Conservation (phyloP, 306 rosid species). For the Erythrophleum fordii region DNA sequence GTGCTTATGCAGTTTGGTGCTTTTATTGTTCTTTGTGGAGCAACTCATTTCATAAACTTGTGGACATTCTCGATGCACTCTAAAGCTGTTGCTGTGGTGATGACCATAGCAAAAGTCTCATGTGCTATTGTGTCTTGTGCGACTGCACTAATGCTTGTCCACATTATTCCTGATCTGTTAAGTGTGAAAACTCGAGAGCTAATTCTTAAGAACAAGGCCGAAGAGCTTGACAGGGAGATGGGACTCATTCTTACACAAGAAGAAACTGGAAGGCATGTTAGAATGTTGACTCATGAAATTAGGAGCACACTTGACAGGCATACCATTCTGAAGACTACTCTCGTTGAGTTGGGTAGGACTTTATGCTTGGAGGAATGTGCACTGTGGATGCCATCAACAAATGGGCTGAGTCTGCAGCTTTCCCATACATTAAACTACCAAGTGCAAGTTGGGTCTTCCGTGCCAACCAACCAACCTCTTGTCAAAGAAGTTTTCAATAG, state of each 20-base stretch:
- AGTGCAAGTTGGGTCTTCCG: conserved; percentile 73
- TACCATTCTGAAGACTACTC: conserved; percentile 89
- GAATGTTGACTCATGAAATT: conserved; percentile 97
- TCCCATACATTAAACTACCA: conserved; percentile 74
- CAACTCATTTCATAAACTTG: conserved; percentile 87
- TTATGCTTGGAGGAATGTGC: conserved; percentile 88
- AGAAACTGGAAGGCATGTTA: conserved; percentile 93
- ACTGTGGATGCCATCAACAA: conserved; percentile 91
- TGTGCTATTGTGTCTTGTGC: conserved; percentile 93
- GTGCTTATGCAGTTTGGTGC: conserved; percentile 99
- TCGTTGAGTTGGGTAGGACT: conserved; percentile 91
- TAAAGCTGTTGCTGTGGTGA: conserved; percentile 75
- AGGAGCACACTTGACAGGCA: conserved; percentile 90
- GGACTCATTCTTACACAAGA: conserved; percentile 90
- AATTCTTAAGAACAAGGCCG: conserved; percentile 79
- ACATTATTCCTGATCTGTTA: conserved; percentile 86
- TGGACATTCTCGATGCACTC: conserved; percentile 90
- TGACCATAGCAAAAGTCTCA: conserved; percentile 77
- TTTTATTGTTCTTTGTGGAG: conserved; percentile 93
- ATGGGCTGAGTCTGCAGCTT: conserved; percentile 72
- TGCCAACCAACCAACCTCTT: conserved; percentile 66
- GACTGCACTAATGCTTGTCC: conserved; percentile 93
- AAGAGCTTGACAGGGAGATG: conserved; percentile 94
- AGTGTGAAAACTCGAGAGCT: conserved; percentile 86
- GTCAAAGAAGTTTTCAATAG: conserved; percentile 79